A percentile compares a stretch with the other conserved stretches of the same genome.
These are phyloP conservation scores for Solanum tarijense DNA, from an alignment of 257 asterid genomes.

Conservation along the genomic window DNA sequence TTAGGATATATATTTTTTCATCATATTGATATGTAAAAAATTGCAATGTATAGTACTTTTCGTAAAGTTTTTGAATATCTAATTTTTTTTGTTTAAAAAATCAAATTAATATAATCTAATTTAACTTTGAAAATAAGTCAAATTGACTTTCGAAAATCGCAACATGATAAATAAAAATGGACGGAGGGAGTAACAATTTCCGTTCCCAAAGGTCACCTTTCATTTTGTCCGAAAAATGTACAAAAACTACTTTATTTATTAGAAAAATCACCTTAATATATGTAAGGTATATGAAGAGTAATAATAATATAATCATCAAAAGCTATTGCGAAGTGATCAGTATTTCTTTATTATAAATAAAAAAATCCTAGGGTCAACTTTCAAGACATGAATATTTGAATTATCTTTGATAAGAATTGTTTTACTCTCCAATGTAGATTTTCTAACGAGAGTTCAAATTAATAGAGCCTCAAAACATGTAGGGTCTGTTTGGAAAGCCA, in stretches of 20 bases:
- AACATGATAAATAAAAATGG: too few species aligned
- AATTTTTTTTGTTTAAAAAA: too few species aligned
- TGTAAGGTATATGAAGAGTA: not conserved
- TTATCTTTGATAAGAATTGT: accelerated
- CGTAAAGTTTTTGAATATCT: too few species aligned
- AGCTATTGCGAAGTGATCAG: accelerated
- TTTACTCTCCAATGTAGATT: not conserved
- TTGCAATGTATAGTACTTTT: too few species aligned
- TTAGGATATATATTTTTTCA: too few species aligned
- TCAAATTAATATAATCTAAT: too few species aligned
- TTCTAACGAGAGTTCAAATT: not conserved
- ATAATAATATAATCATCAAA: not conserved
- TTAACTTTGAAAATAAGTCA: too few species aligned
- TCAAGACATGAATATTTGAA: not conserved
- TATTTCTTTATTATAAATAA: not conserved
- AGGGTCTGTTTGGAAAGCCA: too few species aligned
- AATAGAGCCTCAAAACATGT: not conserved
- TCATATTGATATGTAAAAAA: too few species aligned
- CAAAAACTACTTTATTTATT: not conserved
- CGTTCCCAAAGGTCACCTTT: not conserved
- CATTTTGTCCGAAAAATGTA: not conserved
- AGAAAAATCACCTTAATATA: not conserved
- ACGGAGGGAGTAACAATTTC: too few species aligned
- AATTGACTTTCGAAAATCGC: too few species aligned
- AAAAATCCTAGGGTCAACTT: accelerated